Percentiles rank a stretch among this genome's conserved stretches.
These are phyloP conservation scores for Aquilaria malaccensis DNA, from an alignment of 345 rosid genomes.

Conservation along the genomic window DNA sequence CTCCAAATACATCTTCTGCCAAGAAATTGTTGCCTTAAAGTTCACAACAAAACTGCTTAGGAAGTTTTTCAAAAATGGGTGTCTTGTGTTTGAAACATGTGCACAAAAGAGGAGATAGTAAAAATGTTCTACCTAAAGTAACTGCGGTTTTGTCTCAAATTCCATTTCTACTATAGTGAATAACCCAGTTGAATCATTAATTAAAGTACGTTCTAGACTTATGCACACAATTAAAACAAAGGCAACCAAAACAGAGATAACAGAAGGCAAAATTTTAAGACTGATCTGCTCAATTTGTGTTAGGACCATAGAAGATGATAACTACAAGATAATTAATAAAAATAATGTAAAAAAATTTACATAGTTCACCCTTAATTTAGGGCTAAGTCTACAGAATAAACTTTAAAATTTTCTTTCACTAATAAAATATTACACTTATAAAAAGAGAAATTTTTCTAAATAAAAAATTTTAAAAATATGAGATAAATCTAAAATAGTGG, in stretches of 20 bases:
- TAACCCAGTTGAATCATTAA: not conserved
- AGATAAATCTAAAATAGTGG: too few relatives aligned
- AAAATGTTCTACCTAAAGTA: constrained; percentile 38
- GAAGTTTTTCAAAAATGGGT: constrained; percentile 57
- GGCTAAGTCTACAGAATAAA: too few relatives aligned
- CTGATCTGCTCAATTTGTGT: constrained; percentile 56
- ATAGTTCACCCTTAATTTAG: too few relatives aligned
- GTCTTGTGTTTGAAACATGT: constrained; percentile 54
- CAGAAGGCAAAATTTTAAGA: not conserved
- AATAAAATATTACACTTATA: too few relatives aligned
- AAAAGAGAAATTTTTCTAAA: too few relatives aligned
- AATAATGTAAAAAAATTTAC: too few relatives aligned
- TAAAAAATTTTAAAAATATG: too few relatives aligned
- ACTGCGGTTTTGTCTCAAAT: constrained; percentile 20
- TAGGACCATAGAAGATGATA: too few relatives aligned
- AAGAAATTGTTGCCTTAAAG: constrained; percentile 48
- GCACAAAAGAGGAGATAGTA: constrained; percentile 59
- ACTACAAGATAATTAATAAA: too few relatives aligned
- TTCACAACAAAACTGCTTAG: constrained; percentile 36
- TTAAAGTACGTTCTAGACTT: not conserved
- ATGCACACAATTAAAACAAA: not conserved
- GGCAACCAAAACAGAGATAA: too few relatives aligned
- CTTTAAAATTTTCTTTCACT: too few relatives aligned
- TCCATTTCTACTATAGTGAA: constrained; percentile 24
- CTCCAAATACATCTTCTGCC: constrained; percentile 56